Evolutionary conservation across 306 rosid species (phyloP), one percentile per base, ranked within the genome.

Genomic region (Citrullus colocynthis): DNA sequence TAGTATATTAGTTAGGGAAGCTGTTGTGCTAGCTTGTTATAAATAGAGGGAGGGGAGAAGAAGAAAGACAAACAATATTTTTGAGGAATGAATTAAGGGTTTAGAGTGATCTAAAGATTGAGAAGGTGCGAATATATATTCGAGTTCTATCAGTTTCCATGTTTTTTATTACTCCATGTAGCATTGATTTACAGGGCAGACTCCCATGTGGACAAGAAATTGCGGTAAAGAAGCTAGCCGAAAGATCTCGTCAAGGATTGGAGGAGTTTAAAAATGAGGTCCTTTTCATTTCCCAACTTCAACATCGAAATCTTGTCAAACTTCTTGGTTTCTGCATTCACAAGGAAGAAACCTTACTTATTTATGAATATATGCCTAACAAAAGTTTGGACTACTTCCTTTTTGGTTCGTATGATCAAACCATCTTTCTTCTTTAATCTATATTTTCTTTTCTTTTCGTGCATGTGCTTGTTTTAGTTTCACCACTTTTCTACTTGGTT

Each of bases 321-420:
- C 80, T 86, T 36, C 15, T 82, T 71, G 89, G 86, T 8, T 86
- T 80, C 63, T 84, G 81, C 16, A 41, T 82, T 18, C 64, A 84
- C 3, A 30, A 42, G 0, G 87, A 84, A 13, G 87, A 84, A 74
- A 86, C 71, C 64, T 57, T 86, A 60, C 80, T 84, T 4, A 56
- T 86, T 12, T 84, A 84, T 13, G 89, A 86, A 72, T 82, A 73
- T 65, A 74, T 82, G 89, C 60, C 85, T 18, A 86, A 84, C 71
- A 80, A 78, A 86, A 84, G 87, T 75, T 79, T 86, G 81, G 84
- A 84, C 72, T 30, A 32, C 32, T 78, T 84, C 15, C 60, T 82
- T 10, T 86, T 86, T 12, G 76, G 89, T 84, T 76, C 9, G 89
- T 83, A 75, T 24, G 1, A 24, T 60, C 18, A 1, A 1, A 30